Base-by-base conservation (phyloP, 768 basidiomycete species). In the Obba rivulosa region DNA sequence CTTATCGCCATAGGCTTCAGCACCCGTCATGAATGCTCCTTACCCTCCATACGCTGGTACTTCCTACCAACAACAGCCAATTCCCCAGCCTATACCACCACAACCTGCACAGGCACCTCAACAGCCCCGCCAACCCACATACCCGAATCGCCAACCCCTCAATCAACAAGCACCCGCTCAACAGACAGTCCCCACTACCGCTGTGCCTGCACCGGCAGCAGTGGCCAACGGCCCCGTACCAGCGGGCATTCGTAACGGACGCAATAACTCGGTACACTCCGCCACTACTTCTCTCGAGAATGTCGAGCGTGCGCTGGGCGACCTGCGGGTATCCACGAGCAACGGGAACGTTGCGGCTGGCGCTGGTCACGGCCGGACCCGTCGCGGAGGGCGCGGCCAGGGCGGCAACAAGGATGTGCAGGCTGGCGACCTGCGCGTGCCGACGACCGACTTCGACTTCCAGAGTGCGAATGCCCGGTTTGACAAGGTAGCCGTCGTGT, bases 401-500 rank as follows among this genome's bases (percentile, higher is more conserved):
- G 70, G 71, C 11, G 66, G 69, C 10, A 55, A 60, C 8, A 55
- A 58, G 17, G 56, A 63, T 2, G 37, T 23, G 36, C 71, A 73
- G 57, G 54, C 61, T 2, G 61, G 54, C 17, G 73, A 75, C 18
- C 49, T 77, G n/a, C 67, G 68, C 28, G 85, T 92, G 0, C 90
- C 89, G 0, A 62, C 72, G 1, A 81, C 81, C 0, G 90, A 92
- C 62, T 92, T 92, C 60, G 90, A 92, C 68, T 93, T 92, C 63
- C 70, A 78, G 62, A 75, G 74, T 48, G 78, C 79, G 46, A 93
- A 92, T 56, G 84, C 85, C 3, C 80, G 80, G 45, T 92, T 92
- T 56, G 87, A 91, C 69, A 91, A 92, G 64, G 69, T 78, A 9
- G 77, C 83, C 13, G 49, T 81, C 16, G 59, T 61, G 17, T 54